Conservation (phyloP, 2,329 filamentous ascomycete species). For the Ophiostoma fasciatum region DNA sequence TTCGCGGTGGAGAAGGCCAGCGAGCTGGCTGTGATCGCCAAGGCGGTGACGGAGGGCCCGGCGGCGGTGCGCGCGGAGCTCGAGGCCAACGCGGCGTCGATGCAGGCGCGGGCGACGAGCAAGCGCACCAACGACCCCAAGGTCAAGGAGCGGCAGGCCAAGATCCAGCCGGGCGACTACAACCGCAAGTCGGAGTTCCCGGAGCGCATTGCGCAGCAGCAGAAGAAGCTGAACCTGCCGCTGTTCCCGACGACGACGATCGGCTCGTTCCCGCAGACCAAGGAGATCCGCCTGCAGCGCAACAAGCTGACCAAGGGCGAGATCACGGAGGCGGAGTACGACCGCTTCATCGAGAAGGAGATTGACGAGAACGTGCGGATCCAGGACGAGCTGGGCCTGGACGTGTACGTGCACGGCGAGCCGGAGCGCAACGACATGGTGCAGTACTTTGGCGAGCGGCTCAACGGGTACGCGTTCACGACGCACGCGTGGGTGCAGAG, state of each 20-base stretch:
- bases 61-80: slow-evolving; percentile 75
- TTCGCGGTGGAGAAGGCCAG: slow-evolving; percentile 90
- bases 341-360: slow-evolving; percentile 99
- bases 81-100: slow-evolving; percentile 91
- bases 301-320: slow-evolving; percentile 99
- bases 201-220: slow-evolving; percentile 70
- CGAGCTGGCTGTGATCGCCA: slow-evolving; percentile 86
- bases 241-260: slow-evolving; percentile 99
- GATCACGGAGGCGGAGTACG: slow-evolving; percentile 83
- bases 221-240: slow-evolving; percentile 83
- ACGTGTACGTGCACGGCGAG: slow-evolving; percentile 97
- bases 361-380: slow-evolving; percentile 90
- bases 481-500: slow-evolving; percentile 96
- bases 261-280: slow-evolving; percentile 98
- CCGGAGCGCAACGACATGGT: slow-evolving; percentile 99
- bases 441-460: slow-evolving; percentile 97
- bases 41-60: slow-evolving; percentile 88
- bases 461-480: slow-evolving; percentile 96
- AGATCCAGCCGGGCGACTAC: slow-evolving; percentile 73
- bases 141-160: slow-evolving; percentile 91
- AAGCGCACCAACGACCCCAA: slow-evolving; percentile 91
- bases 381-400: slow-evolving; percentile 94
- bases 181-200: slow-evolving; percentile 87
- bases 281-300: slow-evolving; percentile 91
- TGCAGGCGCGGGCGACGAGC: slow-evolving; percentile 80